These are phyloP conservation scores for Aspergillus sp. DNA, from an alignment of 2,329 filamentous ascomycete species.

Conservation along the genomic window DNA sequence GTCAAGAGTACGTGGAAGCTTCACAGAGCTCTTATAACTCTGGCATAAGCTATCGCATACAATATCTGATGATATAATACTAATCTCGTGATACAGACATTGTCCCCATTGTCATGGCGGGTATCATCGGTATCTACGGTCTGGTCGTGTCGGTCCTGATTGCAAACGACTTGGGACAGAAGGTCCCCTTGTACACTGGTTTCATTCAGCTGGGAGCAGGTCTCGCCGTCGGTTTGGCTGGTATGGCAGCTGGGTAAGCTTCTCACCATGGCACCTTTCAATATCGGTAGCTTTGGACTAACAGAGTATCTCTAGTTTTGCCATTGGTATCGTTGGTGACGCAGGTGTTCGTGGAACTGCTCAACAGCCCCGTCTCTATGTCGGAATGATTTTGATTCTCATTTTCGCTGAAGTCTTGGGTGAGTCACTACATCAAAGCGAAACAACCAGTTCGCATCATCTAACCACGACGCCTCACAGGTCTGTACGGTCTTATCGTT, in stretches of 20 bases:
- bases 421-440: slow-evolving; percentile 50
- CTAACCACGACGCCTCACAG: slow-evolving; percentile 45
- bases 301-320: slow-evolving; percentile 57
- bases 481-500: slow-evolving; percentile 98
- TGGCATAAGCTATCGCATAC: not conserved
- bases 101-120: slow-evolving; percentile 99
- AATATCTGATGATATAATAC: slow-evolving; percentile 17
- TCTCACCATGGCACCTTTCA: not conserved
- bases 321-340: slow-evolving; percentile 77
- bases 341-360: slow-evolving; percentile 55
- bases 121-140: slow-evolving; percentile 99
- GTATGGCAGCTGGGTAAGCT: slow-evolving; percentile 69
- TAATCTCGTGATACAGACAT: slow-evolving; percentile 67
- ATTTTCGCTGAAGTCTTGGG: slow-evolving; percentile 99
- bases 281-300: slow-evolving; percentile 11
- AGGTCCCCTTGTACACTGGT: slow-evolving; percentile 72
- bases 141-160: slow-evolving; percentile 86
- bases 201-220: slow-evolving; percentile 86
- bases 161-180: slow-evolving; percentile 74
- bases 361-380: slow-evolving; percentile 68
- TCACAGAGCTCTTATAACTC: not conserved
- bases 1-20: slow-evolving; percentile 82
- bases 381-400: slow-evolving; percentile 98
- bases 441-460: not conserved
- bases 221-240: slow-evolving; percentile 77